Evolutionary conservation across 208 protist species (phyloP).

Genomic region (Acanthamoeba sp.): DNA sequence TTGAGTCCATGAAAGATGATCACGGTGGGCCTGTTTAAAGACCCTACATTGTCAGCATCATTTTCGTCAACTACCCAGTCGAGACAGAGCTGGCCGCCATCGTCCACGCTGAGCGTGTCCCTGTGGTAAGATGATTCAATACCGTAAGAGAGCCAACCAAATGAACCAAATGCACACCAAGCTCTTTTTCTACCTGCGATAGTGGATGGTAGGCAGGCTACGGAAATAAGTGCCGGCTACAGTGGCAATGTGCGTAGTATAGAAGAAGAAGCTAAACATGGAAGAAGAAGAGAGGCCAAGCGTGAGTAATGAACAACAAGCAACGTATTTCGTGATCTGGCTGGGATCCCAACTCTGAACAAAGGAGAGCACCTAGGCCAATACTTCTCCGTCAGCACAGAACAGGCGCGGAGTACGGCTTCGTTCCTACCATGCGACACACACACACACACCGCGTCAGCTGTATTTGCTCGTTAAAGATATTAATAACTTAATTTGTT

Average conservation of each 20-base stretch:
- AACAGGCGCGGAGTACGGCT: neutral
- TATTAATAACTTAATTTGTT: no score
- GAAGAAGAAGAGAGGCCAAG: neutral
- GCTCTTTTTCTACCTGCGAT: neutral
- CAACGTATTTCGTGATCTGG: no score
- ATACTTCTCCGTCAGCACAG: conserved; percentile 33
- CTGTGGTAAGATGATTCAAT: no score
- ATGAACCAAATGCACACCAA: neutral
- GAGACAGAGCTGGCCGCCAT: conserved; percentile 24
- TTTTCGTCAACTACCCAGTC: conserved; percentile 12
- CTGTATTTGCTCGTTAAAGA: no score
- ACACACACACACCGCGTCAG: neutral
- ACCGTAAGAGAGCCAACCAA: neutral
- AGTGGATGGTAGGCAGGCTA: neutral
- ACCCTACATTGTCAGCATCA: neutral
- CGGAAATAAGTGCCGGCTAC: conserved; percentile 43
- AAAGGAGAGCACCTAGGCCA: conserved; percentile 20
- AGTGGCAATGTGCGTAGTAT: neutral
- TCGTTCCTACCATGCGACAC: no score
- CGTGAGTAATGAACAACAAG: neutral
- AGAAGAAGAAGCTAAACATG: conserved; percentile 28
- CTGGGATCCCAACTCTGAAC: neutral
- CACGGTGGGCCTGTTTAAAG: conserved; percentile 16
- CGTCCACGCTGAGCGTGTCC: neutral
- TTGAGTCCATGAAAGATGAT: conserved; percentile 72